Base-by-base conservation (phyloP, 106 monocot genomes). In the Posidonia australis region DNA sequence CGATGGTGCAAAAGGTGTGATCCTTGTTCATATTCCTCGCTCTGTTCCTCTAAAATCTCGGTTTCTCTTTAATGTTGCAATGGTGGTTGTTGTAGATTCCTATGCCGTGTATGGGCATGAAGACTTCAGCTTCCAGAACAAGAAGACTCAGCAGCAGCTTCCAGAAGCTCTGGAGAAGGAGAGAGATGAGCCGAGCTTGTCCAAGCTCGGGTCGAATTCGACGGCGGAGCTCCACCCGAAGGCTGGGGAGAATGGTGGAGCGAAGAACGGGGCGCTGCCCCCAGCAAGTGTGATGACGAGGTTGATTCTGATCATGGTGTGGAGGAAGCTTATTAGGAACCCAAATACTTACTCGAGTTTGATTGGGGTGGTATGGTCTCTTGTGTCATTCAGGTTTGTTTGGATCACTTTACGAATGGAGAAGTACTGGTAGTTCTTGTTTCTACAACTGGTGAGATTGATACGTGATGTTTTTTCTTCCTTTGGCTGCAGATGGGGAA, bases 331-430 rank as follows among this genome's bases (percentile, higher is more conserved):
- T 14, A 82, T 82, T 18, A 53, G 82, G 53, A 82, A 82, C 54
- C 82, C 82, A 29, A 82, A 82, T 61, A 77, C 82, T 45, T 82
- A 82, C 57, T 82, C 82, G 27, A 82, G 82, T 59, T 70, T 82
- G 7, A 36, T 82, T 16, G 82, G 82, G 7, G 60, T 82, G 54
- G 57, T 64, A 20, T 82, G 82, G 82, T 77, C 82, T 46, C 57
- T 82, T 22, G 74, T 82, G 9, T 82, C 77, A 24, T 82, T 70
- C 77, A 82, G 82, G 82, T 82, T 3, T 11, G 58, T 28, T 28
- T 14, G 26, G n/a, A n/a, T n/a, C n/a, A n/a, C n/a, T n/a, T n/a
- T n/a, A n/a, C n/a, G n/a, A n/a, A n/a, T n/a, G n/a, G n/a, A n/a
- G n/a, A n/a, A n/a, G n/a, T n/a, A n/a, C n/a, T n/a, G n/a, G n/a